phyloP scores from a whole-genome alignment of 2,329 filamentous ascomycete species.

The Colletotrichum orchidophilum region DNA sequence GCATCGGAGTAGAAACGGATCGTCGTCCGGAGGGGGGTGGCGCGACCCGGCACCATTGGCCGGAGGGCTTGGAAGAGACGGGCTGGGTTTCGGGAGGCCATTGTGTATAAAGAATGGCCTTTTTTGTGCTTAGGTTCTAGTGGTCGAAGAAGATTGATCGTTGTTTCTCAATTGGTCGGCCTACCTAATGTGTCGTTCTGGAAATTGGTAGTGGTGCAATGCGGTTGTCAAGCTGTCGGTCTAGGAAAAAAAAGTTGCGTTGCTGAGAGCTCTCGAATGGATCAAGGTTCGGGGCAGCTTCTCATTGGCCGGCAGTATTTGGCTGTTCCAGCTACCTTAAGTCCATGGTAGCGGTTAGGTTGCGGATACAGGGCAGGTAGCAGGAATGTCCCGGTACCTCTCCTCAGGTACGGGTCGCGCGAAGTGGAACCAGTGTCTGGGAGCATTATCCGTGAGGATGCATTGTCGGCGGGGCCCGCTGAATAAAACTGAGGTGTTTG shows the following conservation, averaged over 20 bases:
- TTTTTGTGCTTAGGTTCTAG: background rate
- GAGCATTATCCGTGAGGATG: background rate
- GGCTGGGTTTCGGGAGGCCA: conserved; percentile 38
- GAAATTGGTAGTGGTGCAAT: background rate
- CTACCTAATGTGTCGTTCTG: background rate
- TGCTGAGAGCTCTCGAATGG: background rate
- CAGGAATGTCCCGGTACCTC: background rate
- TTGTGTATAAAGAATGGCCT: conserved; percentile 26
- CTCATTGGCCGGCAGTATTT: conserved; percentile 26
- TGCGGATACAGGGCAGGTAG: no score
- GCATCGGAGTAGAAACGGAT: conserved; percentile 36
- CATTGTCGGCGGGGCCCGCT: background rate
- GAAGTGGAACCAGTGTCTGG: background rate
- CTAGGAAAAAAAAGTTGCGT: background rate
- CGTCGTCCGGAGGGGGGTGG: conserved; percentile 22
- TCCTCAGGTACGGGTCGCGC: background rate
- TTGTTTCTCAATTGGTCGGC: background rate
- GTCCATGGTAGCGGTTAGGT: no score
- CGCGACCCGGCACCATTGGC: conserved; percentile 32
- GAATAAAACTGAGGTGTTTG: conserved; percentile 1
- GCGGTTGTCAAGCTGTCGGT: background rate
- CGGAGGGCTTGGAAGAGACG: conserved; percentile 38
- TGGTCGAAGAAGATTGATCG: background rate
- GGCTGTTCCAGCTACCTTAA: background rate
- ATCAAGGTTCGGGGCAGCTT: conserved; percentile 12